Evolutionary conservation across 2,329 filamentous ascomycete genomes (phyloP), one percentile per base, ranked within the genome.

Genomic region (Epichloe amarillans): DNA sequence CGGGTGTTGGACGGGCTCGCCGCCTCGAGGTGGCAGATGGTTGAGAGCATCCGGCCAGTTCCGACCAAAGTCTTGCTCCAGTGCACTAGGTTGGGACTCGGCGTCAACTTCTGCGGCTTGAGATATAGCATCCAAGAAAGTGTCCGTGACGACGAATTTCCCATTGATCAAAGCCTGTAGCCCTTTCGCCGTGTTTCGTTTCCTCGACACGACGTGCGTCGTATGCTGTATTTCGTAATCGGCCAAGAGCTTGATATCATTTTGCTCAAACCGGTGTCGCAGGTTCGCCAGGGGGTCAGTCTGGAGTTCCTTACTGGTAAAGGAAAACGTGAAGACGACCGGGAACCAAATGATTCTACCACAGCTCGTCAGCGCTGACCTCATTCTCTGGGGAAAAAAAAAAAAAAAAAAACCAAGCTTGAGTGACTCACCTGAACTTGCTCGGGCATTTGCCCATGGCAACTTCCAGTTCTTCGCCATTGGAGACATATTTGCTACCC

Each of bases 141-240:
- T 74, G 50, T 79, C 74, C 3, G 80, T 80, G 11, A 97, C 88
- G 41, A 97, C 83, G 57, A 82, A 80, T 64, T 78, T 84, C 14
- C 80, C 88, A 59, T 89, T 86, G 38, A 96, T 83, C 10, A 98
- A 72, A 2, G 88, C 91, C 62, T 94, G 88, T 2, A 98, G 73
- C 0, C 87, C 88, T 57, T 88, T 89, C 0, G 90, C 79, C 0
- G 88, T 91, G 64, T 97, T 98, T 46, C 93, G 79, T 67, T 95
- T 96, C 64, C 82, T 86, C 7, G 88, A 83, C 36, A 97, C 82
- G 11, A 95, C 85, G 65, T 97, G 90, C 0, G 91, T 95, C 0
- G 91, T 96, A 30, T 77, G 70, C 15, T 71, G 75, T 26, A 76
- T 69, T 23, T 86, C 70, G 64, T 88, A 96, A 4, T 89, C 83